phyloP scores from a whole-genome alignment of 768 basidiomycete genomes.

The Nidularia sp. region DNA sequence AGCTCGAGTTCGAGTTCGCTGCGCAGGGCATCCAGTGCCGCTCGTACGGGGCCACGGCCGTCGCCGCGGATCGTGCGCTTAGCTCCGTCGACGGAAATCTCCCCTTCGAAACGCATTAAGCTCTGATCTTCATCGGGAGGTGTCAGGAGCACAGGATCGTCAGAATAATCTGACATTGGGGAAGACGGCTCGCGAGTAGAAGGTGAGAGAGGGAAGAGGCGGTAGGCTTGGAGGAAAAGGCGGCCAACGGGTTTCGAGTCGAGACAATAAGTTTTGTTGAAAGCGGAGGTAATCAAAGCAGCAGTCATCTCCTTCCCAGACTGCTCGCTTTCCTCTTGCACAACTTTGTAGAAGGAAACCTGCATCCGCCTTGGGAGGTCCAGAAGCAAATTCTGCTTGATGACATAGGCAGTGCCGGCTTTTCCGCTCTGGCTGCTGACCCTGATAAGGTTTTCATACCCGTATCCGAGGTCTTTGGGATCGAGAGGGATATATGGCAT shows the following conservation, averaged over 20 bases:
- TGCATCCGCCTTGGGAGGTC: conserved; percentile 99
- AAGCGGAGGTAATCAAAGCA: conserved; percentile 90
- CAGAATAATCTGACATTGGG: conserved; percentile 33
- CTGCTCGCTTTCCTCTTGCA: conserved; percentile 91
- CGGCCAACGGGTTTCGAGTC: conserved; percentile 65
- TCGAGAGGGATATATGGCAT: conserved; percentile 97
- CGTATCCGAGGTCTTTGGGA: conserved; percentile 91
- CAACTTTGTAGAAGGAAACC: conserved; percentile 87
- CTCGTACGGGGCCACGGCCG: conserved; percentile 75
- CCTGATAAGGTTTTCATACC: conserved; percentile 97
- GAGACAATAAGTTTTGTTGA: conserved; percentile 78
- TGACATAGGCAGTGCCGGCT: conserved; percentile 94
- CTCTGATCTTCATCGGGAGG: conserved; percentile 8
- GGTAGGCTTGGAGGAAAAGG: conserved; percentile 61
- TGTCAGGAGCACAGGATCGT: conserved; percentile 38
- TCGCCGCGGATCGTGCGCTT: conserved; percentile 66
- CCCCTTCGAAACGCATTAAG: conserved; percentile 57
- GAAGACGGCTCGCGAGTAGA: conserved; percentile 31
- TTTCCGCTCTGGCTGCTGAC: conserved; percentile 99
- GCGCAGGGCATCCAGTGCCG: conserved; percentile 70
- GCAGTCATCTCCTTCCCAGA: conserved; percentile 89
- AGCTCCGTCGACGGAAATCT: conserved; percentile 61
- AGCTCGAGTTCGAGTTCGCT: conserved; percentile 62
- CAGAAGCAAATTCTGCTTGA: conserved; percentile 88
- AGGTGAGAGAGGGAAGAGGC: conserved; percentile 42